Base-by-base conservation (phyloP, 2,329 filamentous ascomycete species). In the Diaporthe velutina region DNA sequence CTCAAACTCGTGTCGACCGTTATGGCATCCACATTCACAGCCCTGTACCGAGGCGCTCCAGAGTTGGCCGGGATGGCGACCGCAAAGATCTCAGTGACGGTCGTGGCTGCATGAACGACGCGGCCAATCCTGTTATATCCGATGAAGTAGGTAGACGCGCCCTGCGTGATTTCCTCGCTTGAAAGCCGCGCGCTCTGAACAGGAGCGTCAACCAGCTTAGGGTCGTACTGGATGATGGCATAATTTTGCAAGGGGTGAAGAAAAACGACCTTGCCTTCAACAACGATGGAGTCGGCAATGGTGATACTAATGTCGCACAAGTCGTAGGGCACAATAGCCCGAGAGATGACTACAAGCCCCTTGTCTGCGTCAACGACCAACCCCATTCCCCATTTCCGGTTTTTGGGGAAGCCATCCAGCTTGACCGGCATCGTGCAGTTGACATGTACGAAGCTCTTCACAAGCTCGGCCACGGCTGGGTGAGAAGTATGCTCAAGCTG, bases 171-270 rank as follows among this genome's bases (percentile, higher is more conserved):
- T 79, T 92, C 92, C 73, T 94, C 91, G 8, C 88, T 92, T 80
- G 95, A 95, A 67, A 99, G 89, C 79, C 91, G 94, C 6, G 97
- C 97, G 77, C 94, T 96, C 86, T 96, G 91, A 17, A 99, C 96
- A 0, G 97, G 96, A 2, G 96, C 97, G 80, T 98, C 92, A n/a
- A 98, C 97, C 25, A 99, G 90, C 52, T 90, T 92, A 2, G 97
- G 95, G 82, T 99, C 96, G 82, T 99, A 99, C 85, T 98, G 93
- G 79, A 99, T 91, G 80, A 99, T 94, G 78, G 94, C 94, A 83
- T 98, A 99, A 84, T 99, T 99, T 82, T 98, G 97, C 71, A 99
- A 88, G 19, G 97, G 97, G 81, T 99, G 97, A 83, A 99, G 88
- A 87, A 99, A 99, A 19, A 98, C 90, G 6, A 99, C 94, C 84